Base-by-base conservation (phyloP, 2,329 filamentous ascomycete species). In the Ceratocystis smalleyi region DNA sequence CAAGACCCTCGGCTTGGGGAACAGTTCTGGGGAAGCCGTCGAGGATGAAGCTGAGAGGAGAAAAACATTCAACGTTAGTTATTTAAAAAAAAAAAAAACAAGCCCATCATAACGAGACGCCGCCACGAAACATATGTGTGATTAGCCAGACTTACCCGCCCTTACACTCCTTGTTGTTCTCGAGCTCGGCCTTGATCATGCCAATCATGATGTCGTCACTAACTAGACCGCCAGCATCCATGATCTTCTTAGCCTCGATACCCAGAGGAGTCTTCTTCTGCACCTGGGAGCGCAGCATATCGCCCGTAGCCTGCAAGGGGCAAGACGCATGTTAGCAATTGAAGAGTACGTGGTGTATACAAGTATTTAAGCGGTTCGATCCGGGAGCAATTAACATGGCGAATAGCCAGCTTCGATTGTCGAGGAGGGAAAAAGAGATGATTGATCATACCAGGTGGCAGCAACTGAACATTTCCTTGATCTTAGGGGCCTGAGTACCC, bases 191-290 rank as follows among this genome's bases (percentile, higher is more conserved):
- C 84, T 94, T 92, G 81, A 99, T 99, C 94, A 99, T 99, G 77
- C 92, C 91, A 76, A 99, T 89, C 83, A 99, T 92, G 74, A 99
- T 99, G 74, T 97, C 92, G 77, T 99, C 94, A 76, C 91, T 95
- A 75, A 99, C 94, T 66, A 99, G 85, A 70, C 92, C 92, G 71
- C 94, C 94, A 75, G 92, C 88, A 74, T 99, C 94, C 94, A 99
- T 99, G 77, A 99, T 99, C 85, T 97, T 97, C 86, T 99, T 99
- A 69, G 94, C 94, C 80, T 96, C 91, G 74, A 88, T 84, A 71
- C 94, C 94, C 69, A 99, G 85, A 67, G 88, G 78, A 65, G 94
- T 99, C 85, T 97, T 96, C 79, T 95, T 95, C 69, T 92, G 88
- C 73, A 99, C 94, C 77, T 99, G 94, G 70, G 91, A 95, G 73